phyloP scores from a whole-genome alignment of 257 asterid genomes.

The Gentiana straminea region DNA sequence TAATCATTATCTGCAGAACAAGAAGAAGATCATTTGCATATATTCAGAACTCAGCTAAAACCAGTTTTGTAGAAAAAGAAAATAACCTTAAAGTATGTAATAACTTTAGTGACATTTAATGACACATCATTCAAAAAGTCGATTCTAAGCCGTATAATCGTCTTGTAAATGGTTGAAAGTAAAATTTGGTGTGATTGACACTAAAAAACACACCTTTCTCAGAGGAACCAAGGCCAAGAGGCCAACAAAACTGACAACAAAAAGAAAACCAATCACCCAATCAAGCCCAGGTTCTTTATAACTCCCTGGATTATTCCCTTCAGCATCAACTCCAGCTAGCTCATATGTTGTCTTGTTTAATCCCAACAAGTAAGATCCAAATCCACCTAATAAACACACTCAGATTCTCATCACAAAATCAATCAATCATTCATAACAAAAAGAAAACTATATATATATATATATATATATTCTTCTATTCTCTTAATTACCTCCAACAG shows the following conservation, averaged over 20 bases:
- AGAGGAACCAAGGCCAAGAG: slow-evolving; percentile 54
- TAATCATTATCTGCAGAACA: slow-evolving; percentile 24
- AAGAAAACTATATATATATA: neutral
- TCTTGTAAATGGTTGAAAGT: no score
- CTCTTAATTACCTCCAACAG: slow-evolving; percentile 52
- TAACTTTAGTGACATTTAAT: neutral
- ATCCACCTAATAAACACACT: slow-evolving; percentile 28
- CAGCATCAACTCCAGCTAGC: slow-evolving; percentile 24
- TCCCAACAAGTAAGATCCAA: slow-evolving; percentile 47
- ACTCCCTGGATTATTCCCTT: slow-evolving; percentile 24
- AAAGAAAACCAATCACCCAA: slow-evolving; percentile 54
- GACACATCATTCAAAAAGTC: neutral
- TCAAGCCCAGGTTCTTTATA: slow-evolving; percentile 33
- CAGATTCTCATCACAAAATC: neutral
- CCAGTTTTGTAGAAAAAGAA: neutral
- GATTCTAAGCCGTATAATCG: no score
- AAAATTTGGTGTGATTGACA: no score
- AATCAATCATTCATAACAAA: neutral
- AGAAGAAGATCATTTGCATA: neutral
- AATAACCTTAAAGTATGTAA: neutral
- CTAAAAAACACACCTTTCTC: slow-evolving; percentile 26
- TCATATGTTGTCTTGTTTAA: slow-evolving; percentile 34
- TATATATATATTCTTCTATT: no score
- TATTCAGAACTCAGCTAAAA: neutral
- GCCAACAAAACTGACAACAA: slow-evolving; percentile 49